phyloP scores from a whole-genome alignment of 768 basidiomycete genomes.

The Pulveroboletus frians region DNA sequence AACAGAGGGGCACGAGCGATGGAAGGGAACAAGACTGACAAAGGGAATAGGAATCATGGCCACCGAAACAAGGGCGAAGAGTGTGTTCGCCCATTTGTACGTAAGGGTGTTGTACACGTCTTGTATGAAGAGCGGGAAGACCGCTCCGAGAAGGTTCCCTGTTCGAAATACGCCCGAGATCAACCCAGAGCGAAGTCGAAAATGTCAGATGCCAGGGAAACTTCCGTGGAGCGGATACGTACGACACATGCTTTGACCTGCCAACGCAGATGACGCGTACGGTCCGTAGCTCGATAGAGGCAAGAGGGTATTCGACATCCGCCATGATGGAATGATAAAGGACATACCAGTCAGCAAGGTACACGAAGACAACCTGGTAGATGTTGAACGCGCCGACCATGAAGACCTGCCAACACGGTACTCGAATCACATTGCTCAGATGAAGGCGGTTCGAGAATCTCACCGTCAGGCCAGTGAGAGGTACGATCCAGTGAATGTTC shows the following conservation, averaged over 20 bases:
- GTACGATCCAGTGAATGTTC: conserved; percentile 54
- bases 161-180: background rate
- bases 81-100: conserved; percentile 57
- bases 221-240: conserved; percentile 17
- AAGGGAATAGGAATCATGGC: conserved; percentile 59
- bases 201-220: conserved; percentile 2
- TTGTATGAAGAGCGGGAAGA: conserved; percentile 59
- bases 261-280: conserved; percentile 65
- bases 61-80: conserved; percentile 49
- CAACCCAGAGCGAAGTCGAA: conserved; percentile 17
- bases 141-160: conserved; percentile 48
- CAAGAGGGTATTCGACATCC: background rate
- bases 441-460: background rate
- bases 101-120: conserved; percentile 53
- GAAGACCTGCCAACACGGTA: conserved; percentile 36
- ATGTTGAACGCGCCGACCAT: conserved; percentile 49
- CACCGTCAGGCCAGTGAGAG: conserved; percentile 25
- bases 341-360: conserved; percentile 58
- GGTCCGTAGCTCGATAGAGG: conserved; percentile 40
- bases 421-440: background rate
- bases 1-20: background rate
- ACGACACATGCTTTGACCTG: conserved; percentile 61
- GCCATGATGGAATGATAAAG: background rate
- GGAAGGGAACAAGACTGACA: conserved; percentile 30
- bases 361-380: conserved; percentile 56